A percentile compares a stretch with the other conserved stretches of the same genome.
Conservation (phyloP, 192 early-diverging fungal species). For the Podila verticillata region DNA sequence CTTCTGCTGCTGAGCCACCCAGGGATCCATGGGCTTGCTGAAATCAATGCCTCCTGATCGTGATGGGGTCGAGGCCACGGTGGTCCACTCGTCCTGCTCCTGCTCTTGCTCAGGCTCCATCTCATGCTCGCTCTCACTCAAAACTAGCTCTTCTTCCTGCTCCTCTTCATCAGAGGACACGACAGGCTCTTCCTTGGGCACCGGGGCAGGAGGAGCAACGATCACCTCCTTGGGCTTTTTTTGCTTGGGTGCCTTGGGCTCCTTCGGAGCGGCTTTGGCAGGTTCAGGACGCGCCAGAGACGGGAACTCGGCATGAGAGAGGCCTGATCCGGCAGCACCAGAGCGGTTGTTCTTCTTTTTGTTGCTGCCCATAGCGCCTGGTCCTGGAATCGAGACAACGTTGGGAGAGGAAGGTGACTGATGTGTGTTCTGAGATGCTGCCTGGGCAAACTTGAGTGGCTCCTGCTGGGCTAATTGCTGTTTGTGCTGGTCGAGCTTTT, state of each 20-base stretch:
- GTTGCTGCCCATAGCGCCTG: slow-evolving; percentile 38
- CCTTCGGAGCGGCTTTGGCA: slow-evolving; percentile 16
- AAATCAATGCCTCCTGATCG: slow-evolving; percentile 47
- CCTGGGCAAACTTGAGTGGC: slow-evolving; percentile 32
- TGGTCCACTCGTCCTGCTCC: slow-evolving; percentile 42
- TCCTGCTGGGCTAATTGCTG: slow-evolving; percentile 42
- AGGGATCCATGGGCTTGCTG: slow-evolving; percentile 50
- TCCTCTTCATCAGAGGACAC: neutral
- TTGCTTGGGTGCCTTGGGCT: slow-evolving; percentile 35
- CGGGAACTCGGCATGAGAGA: slow-evolving; percentile 46
- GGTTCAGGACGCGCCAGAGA: slow-evolving; percentile 30
- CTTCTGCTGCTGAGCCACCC: slow-evolving; percentile 44
- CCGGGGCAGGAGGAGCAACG: neutral
- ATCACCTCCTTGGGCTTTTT: slow-evolving; percentile 14
- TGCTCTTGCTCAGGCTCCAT: slow-evolving; percentile 4
- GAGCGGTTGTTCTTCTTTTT: slow-evolving; percentile 43
- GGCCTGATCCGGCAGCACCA: slow-evolving; percentile 22
- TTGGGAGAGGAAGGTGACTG: slow-evolving; percentile 26
- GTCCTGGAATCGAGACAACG: slow-evolving; percentile 40
- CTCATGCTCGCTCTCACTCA: slow-evolving; percentile 16
- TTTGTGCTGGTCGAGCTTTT: slow-evolving; percentile 25
- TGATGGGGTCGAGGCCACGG: slow-evolving; percentile 17
- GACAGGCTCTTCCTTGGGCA: neutral
- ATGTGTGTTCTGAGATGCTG: slow-evolving; percentile 26
- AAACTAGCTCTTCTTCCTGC: slow-evolving; percentile 3